Percentiles rank a stretch among this genome's conserved stretches.
phyloP scores from a whole-genome alignment of 805 yeast genomes.

The Candida nemodendra region DNA sequence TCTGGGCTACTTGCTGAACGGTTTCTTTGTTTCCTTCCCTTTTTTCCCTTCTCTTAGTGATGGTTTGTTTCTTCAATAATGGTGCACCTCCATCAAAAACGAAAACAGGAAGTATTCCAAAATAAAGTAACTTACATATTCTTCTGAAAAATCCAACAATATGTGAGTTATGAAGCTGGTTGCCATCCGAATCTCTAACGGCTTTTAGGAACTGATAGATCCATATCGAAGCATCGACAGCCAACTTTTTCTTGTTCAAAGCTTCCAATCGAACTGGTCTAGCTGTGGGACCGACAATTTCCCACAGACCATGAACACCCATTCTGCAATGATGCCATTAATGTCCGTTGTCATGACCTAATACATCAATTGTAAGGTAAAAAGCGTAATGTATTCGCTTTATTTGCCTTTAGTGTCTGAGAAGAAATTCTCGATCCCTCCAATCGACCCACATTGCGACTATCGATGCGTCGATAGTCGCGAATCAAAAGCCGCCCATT shows the following conservation, averaged over 20 bases:
- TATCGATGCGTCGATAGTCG: background rate
- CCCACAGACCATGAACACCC: conserved; percentile 98
- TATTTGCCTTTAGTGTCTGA: too few relatives aligned
- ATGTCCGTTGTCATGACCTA: too few relatives aligned
- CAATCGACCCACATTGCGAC: too few relatives aligned
- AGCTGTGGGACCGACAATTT: conserved; percentile 83
- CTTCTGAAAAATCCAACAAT: conserved; percentile 94
- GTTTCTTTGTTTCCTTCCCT: conserved; percentile 72
- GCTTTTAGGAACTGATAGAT: conserved; percentile 95
- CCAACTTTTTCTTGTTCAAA: conserved; percentile 71
- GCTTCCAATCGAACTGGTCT: conserved; percentile 88
- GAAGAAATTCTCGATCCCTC: too few relatives aligned
- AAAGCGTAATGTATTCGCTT: background rate
- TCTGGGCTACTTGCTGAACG: conserved; percentile 74
- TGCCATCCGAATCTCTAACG: conserved; percentile 82
- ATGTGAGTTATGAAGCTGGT: conserved; percentile 74
- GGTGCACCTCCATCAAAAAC: conserved; percentile 98
- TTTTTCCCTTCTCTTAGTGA: conserved; percentile 66
- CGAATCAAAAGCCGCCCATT: background rate
- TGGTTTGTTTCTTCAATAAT: conserved; percentile 72
- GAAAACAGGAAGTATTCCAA: conserved; percentile 86
- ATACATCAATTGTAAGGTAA: too few relatives aligned
- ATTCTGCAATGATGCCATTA: conserved; percentile 36
- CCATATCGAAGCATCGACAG: conserved; percentile 99
- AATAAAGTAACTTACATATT: conserved; percentile 83